phyloP scores from a whole-genome alignment of 140 eudicot genomes.

The Oenanthe javanica region DNA sequence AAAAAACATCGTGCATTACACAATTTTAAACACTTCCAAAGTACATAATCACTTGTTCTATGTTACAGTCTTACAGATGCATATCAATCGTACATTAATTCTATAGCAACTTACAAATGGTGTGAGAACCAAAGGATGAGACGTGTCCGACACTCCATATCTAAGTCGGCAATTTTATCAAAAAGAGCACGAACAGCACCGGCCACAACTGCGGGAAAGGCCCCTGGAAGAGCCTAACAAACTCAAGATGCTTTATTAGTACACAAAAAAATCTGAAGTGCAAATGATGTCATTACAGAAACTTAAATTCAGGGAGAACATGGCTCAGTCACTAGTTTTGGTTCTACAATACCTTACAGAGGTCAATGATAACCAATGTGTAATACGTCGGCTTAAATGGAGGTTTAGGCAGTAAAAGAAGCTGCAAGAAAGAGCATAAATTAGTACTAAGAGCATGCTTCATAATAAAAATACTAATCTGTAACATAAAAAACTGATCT shows the following conservation, averaged over 20 bases:
- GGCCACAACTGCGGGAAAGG: slow-evolving; percentile 97
- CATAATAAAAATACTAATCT: neutral
- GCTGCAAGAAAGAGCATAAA: slow-evolving; percentile 37
- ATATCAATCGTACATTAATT: neutral
- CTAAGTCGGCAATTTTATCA: slow-evolving; percentile 85
- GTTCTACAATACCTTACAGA: slow-evolving; percentile 69
- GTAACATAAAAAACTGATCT: neutral
- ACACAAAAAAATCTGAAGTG: neutral
- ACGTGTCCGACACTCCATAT: slow-evolving; percentile 96
- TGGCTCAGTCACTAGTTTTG: neutral
- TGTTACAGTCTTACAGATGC: neutral
- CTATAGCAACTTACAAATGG: slow-evolving; percentile 65
- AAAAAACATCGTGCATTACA: neutral
- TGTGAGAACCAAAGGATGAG: slow-evolving; percentile 98
- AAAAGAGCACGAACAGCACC: slow-evolving; percentile 98
- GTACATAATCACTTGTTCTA: neutral
- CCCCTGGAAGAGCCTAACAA: slow-evolving; percentile 95
- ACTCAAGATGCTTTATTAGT: neutral
- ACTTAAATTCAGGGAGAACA: neutral
- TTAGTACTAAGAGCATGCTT: neutral
- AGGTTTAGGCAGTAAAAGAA: slow-evolving; percentile 88
- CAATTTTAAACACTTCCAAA: neutral
- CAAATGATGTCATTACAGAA: neutral
- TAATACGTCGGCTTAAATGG: slow-evolving; percentile 90
- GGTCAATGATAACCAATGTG: slow-evolving; percentile 94